A percentile compares a stretch with the other conserved stretches of the same genome.
These are phyloP conservation scores for Asterophora lycoperdoides DNA, from an alignment of 768 basidiomycete genomes.

Conservation along the genomic window DNA sequence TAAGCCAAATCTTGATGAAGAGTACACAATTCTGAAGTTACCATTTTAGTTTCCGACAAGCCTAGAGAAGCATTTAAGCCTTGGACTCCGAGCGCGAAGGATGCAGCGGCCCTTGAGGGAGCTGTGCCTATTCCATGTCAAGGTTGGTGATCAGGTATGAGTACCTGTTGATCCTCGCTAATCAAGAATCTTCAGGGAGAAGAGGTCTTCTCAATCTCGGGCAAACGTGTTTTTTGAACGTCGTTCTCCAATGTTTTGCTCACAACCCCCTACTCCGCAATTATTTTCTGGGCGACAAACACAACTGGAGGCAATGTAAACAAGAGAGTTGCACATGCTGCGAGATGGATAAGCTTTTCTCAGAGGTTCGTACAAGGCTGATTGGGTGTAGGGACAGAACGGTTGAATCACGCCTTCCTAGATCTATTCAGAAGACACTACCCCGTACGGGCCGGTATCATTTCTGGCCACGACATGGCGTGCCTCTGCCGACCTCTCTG, in stretches of 20 bases:
- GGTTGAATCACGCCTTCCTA: conserved; percentile 18
- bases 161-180: neutral
- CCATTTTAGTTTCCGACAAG: conserved; percentile 29
- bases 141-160: conserved; percentile 41
- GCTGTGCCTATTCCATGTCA: conserved; percentile 63
- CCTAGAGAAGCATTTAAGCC: conserved; percentile 31
- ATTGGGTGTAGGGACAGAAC: neutral
- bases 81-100: conserved; percentile 38
- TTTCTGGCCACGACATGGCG: conserved; percentile 86
- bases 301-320: conserved; percentile 71
- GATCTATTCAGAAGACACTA: conserved; percentile 53
- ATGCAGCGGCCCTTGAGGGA: conserved; percentile 42
- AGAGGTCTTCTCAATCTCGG: conserved; percentile 85
- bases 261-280: conserved; percentile 88
- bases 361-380: conserved; percentile 48
- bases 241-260: conserved; percentile 82
- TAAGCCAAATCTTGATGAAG: conserved; percentile 19
- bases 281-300: conserved; percentile 88
- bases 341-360: conserved; percentile 86
- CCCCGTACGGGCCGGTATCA: conserved; percentile 75
- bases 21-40: neutral
- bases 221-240: conserved; percentile 93
- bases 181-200: conserved; percentile 44
- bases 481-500: conserved; percentile 74
- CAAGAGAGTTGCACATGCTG: conserved; percentile 78